Conservation (phyloP, 768 basidiomycete species). For the Lanmaoa pseudosensibilis region DNA sequence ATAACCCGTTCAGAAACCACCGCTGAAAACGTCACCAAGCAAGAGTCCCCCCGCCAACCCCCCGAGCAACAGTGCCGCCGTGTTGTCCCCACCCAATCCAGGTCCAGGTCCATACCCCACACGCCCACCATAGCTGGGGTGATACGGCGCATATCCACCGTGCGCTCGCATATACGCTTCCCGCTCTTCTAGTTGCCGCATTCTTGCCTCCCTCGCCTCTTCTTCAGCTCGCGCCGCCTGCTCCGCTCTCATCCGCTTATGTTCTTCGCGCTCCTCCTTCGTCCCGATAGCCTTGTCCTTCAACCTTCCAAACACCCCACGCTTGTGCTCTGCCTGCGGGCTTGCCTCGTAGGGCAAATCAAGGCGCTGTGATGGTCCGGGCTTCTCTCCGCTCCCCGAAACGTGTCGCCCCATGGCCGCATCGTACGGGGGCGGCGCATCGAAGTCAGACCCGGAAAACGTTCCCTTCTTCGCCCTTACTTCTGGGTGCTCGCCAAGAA, state of each 20-base stretch:
- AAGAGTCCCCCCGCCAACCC: constrained; percentile 52
- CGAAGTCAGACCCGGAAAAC: not conserved
- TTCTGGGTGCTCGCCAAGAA: constrained; percentile 55
- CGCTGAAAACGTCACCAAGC: constrained; percentile 45
- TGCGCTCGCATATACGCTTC: constrained; percentile 38
- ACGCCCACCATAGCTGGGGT: constrained; percentile 16
- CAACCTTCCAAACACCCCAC: constrained; percentile 58
- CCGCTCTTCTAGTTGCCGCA: constrained; percentile 28
- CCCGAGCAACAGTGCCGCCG: constrained; percentile 34
- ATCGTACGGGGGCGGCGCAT: constrained; percentile 32
- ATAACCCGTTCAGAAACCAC: constrained; percentile 35
- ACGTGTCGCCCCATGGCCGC: constrained; percentile 30
- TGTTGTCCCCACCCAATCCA: not conserved
- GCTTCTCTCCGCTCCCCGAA: constrained; percentile 18
- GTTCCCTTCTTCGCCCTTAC: constrained; percentile 37
- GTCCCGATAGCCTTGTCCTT: constrained; percentile 66
- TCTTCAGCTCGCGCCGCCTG: constrained; percentile 29
- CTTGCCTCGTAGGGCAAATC: not conserved
- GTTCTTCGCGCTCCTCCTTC: constrained; percentile 60
- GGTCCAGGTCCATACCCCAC: not conserved
- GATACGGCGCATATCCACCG: constrained; percentile 33
- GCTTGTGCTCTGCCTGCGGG: constrained; percentile 34
- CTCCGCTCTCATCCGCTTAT: constrained; percentile 34
- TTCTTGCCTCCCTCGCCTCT: constrained; percentile 15
- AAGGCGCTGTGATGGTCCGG: not conserved